Evolutionary conservation across 148 eudicot genomes (phyloP).

Genomic region (Beta vulgaris): DNA sequence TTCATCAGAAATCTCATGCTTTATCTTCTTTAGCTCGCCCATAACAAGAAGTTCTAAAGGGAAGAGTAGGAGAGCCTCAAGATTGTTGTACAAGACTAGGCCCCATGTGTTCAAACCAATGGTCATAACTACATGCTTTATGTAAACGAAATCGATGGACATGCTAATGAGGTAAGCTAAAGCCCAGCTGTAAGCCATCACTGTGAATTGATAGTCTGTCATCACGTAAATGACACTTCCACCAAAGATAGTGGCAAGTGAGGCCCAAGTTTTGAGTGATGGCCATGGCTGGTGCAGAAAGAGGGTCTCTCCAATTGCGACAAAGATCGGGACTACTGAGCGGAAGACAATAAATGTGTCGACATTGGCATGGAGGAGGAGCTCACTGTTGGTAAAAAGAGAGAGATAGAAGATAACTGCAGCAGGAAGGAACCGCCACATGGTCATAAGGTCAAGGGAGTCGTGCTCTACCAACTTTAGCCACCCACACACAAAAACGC

Average conservation of each 20-base stretch:
- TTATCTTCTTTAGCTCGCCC: slow-evolving; percentile 96
- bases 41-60: slow-evolving; percentile 84
- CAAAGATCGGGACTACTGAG: slow-evolving; percentile 94
- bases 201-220: slow-evolving; percentile 91
- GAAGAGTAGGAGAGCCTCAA: slow-evolving; percentile 84
- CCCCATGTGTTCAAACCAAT: slow-evolving; percentile 97
- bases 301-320: slow-evolving; percentile 88
- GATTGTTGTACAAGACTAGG: slow-evolving; percentile 92
- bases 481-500: slow-evolving; percentile 65
- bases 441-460: slow-evolving; percentile 59
- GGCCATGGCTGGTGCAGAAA: slow-evolving; percentile 98
- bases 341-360: slow-evolving; percentile 95
- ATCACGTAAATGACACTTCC: slow-evolving; percentile 86
- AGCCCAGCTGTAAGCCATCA: slow-evolving; percentile 93
- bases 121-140: slow-evolving; percentile 97
- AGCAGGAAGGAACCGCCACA: slow-evolving; percentile 93
- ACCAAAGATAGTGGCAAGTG: slow-evolving; percentile 78
- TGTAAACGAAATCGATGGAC: slow-evolving; percentile 96
- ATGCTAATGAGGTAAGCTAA: slow-evolving; percentile 87
- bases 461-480: slow-evolving; percentile 70
- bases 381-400: slow-evolving; percentile 95
- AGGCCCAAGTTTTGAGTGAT: slow-evolving; percentile 74
- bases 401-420: slow-evolving; percentile 93
- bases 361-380: slow-evolving; percentile 92
- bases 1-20: slow-evolving; percentile 75